Evolutionary conservation across 805 yeast species (phyloP).

Genomic region (Groenewaldozyma salmanticensis): DNA sequence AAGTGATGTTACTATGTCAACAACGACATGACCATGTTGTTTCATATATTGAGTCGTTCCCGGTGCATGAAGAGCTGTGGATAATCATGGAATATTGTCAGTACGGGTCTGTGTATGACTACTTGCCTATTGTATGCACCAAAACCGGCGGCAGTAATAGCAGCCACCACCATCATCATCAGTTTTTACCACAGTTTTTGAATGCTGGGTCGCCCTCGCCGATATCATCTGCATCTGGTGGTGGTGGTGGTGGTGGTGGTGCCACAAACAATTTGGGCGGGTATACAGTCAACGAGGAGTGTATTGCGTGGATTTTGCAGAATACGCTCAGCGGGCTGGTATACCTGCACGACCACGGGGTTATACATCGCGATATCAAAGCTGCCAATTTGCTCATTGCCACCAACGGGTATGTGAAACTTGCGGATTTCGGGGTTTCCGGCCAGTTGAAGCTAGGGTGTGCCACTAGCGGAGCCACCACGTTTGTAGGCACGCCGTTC

Average conservation of each 20-base stretch:
- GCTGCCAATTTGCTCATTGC: constrained; percentile 81
- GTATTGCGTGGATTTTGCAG: constrained; percentile 50
- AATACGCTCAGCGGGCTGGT: constrained; percentile 61
- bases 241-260: no score
- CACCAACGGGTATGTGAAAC: constrained; percentile 55
- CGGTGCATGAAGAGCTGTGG: constrained; percentile 64
- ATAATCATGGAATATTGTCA: constrained; percentile 94
- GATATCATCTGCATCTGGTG: no score
- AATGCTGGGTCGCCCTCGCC: no score
- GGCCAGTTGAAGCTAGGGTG: constrained; percentile 49
- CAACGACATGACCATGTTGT: constrained; percentile 62
- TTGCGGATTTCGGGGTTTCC: constrained; percentile 92
- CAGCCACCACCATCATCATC: no score
- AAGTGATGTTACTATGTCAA: constrained; percentile 45
- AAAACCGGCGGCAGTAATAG: no score
- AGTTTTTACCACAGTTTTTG: no score
- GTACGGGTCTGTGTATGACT: no score
- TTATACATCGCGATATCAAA: constrained; percentile 84
- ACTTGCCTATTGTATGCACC: no score
- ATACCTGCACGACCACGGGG: constrained; percentile 64
- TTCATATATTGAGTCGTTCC: constrained; percentile 49
- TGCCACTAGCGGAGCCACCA: constrained; percentile 30
- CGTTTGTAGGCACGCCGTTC: constrained; percentile 91
- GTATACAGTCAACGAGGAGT: constrained; percentile 46
- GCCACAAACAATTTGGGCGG: no score